Base-by-base conservation (phyloP, 2,329 filamentous ascomycete genomes). In the Ophiostoma triangulosporum region DNA sequence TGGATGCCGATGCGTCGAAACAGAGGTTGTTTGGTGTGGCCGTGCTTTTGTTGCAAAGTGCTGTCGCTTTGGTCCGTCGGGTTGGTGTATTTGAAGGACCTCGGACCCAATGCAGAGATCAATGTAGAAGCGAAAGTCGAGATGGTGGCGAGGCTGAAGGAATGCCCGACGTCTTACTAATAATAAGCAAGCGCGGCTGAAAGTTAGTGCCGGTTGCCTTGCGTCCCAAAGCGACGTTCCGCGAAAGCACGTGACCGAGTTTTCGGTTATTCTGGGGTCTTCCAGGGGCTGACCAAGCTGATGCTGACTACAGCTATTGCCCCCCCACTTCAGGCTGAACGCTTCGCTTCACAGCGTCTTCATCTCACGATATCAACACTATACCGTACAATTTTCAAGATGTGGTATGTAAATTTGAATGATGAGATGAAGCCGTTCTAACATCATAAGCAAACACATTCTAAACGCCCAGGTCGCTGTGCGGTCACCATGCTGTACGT, bases 391-490 rank as follows among this genome's bases (percentile, higher is more conserved):
- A 50, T 17, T 22, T 48, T 38, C 48, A 54, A 49, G 27, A 54
- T 55, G 51, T 56, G 54, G 50, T 54, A 54, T 50, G 54, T 53
- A 31, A n/a, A 17, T 11, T 9, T 3, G 7, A 3, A 7, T 38
- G 14, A 3, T 3, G 8, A 20, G n/a, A 11, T 38, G 35, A 2
- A 38, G 7, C 3, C 5, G 6, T 6, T 26, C 38, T 43, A 43
- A 43, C 38, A 7, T 20, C 5, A 6, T 14, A 4, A 96, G 93
- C 76, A 97, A 97, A 78, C 93, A 98, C 74, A 76, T 98, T 65
- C 83, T 98, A 68, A 98, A 98, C 75, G 93, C 91, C 58, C 93
- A 98, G 72, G 93, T 98, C 64, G 76, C 91, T 55, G 94, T 98
- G 71, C 87, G 93, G 63, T 93, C 90, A 54, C 87, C 90, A 58